A percentile compares a stretch with the other conserved stretches of the same genome.
phyloP scores from a whole-genome alignment of 106 monocot species.

The Platanthera guangdongensis region DNA sequence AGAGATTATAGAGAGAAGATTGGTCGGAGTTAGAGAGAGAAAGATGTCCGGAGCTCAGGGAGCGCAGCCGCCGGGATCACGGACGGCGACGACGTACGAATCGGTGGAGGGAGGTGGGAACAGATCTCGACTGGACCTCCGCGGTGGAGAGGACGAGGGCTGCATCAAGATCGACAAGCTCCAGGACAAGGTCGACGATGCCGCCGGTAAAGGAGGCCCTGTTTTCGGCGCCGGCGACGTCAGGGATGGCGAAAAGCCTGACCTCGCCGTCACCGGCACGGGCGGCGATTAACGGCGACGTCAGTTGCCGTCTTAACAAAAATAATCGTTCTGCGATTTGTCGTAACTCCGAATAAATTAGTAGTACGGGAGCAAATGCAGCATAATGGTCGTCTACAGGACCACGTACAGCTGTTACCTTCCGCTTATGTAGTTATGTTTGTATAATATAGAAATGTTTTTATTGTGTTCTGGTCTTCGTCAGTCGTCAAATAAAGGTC shows the following conservation, averaged over 20 bases:
- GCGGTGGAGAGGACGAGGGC: slow-evolving; percentile 29
- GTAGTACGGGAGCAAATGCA: no score
- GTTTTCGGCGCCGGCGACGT: slow-evolving; percentile 35
- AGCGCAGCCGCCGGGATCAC: slow-evolving; percentile 39
- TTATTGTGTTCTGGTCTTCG: no score
- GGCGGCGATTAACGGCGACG: background rate
- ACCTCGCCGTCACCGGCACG: slow-evolving; percentile 54
- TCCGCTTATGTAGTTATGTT: no score
- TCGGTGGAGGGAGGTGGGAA: slow-evolving; percentile 33
- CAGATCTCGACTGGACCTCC: slow-evolving; percentile 28
- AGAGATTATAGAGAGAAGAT: no score
- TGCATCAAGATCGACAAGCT: slow-evolving; percentile 31
- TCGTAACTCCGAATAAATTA: no score
- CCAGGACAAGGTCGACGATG: slow-evolving; percentile 46
- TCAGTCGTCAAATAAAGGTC: no score
- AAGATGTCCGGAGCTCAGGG: slow-evolving; percentile 64
- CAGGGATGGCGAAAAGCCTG: slow-evolving; percentile 28
- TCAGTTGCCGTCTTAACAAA: no score
- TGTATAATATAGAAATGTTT: no score
- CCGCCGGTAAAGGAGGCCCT: slow-evolving; percentile 29
- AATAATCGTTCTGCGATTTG: no score
- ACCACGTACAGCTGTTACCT: no score
- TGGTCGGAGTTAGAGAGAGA: no score
- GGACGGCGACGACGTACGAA: slow-evolving; percentile 55
- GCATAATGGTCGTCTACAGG: no score